Evolutionary conservation across 148 eudicot genomes (phyloP), one percentile per base, ranked within the genome.

Genomic region (Rhododendron kiyosumense): DNA sequence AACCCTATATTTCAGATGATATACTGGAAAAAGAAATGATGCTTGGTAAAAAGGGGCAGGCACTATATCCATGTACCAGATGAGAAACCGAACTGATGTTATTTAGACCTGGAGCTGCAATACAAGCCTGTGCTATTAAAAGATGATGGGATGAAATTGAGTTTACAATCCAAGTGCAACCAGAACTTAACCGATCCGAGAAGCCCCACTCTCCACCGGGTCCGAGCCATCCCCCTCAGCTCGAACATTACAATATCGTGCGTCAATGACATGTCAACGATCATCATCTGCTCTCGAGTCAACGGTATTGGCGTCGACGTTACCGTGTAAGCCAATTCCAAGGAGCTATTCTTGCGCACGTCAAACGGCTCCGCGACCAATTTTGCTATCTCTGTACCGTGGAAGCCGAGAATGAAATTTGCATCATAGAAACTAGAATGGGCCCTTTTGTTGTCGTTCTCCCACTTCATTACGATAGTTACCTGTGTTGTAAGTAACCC

Each of bases 181-280:
- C 88, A 87, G 88, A 90, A 91, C 88, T 89, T 91, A 79, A 94
- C 91, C 3, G 95, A 92, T 2, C 90, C 93, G 1, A 94, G 51
- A 0, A 90, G 87, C 81, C 98, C 94, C 13, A 94, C 90, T 51
- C 93, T 85, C 98, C 98, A 96, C 41, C 94, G 81, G 0, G 96
- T 91, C 84, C 89, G 89, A 7, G 96, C 78, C 41, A 81, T 85
- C 15, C 98, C 98, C 36, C 28, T 81, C 51, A 96, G 81, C 5
- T 89, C 87, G 41, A 96, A 94, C 30, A 32, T 76, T 0, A 94
- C 87, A 38, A 54, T 51, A n/a, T 91, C 84, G 24, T 74, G 59
- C 69, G 86, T 90, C 87, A 93, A 45, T 0, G 92, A 86, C 54
- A 13, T 26, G 67, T 90, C 91, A 2, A 90, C 89, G 32, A 67